Percentiles rank a stretch among this genome's conserved stretches.
phyloP scores from a whole-genome alignment of 257 asterid genomes.

The Penstemon newberryi region DNA sequence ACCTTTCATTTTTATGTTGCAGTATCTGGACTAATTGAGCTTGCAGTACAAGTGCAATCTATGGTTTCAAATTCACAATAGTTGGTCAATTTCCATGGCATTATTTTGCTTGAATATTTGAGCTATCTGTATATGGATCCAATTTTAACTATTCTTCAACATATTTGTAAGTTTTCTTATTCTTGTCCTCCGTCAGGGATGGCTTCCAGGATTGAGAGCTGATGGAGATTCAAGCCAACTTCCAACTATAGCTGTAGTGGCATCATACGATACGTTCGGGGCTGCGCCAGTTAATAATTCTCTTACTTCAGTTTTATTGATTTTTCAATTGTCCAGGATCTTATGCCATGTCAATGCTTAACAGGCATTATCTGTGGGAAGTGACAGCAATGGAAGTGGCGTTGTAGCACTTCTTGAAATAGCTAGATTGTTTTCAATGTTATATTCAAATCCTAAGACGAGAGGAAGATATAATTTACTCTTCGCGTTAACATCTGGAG shows the following conservation, averaged over 20 bases:
- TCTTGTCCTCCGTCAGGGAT: slow-evolving; percentile 63
- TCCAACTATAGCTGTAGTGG: slow-evolving; percentile 95
- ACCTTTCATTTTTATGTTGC: slow-evolving; percentile 22
- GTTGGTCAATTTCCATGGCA: slow-evolving; percentile 18
- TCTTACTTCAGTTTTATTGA: slow-evolving; percentile 9
- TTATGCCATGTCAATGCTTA: slow-evolving; percentile 26
- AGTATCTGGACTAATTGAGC: background rate
- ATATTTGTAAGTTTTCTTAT: slow-evolving; percentile 9
- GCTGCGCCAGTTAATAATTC: slow-evolving; percentile 81
- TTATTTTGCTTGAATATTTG: slow-evolving; percentile 16
- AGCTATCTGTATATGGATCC: slow-evolving; percentile 15
- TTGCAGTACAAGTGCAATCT: background rate
- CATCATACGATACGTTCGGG: slow-evolving; percentile 98
- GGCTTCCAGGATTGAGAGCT: slow-evolving; percentile 89
- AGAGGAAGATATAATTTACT: slow-evolving; percentile 87
- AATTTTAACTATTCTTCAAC: background rate
- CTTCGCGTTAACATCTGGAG: slow-evolving; percentile 92
- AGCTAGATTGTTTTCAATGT: slow-evolving; percentile 83
- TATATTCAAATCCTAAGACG: slow-evolving; percentile 85
- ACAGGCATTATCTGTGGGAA: slow-evolving; percentile 87
- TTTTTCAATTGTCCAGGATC: slow-evolving; percentile 24
- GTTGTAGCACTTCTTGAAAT: slow-evolving; percentile 87
- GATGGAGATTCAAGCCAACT: slow-evolving; percentile 89
- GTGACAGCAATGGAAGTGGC: slow-evolving; percentile 97
- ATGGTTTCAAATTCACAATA: slow-evolving; percentile 14